A percentile compares a stretch with the other conserved stretches of the same genome.
Evolutionary conservation across 2,329 filamentous ascomycete genomes (phyloP).

Genomic region (Xylaria sp.): DNA sequence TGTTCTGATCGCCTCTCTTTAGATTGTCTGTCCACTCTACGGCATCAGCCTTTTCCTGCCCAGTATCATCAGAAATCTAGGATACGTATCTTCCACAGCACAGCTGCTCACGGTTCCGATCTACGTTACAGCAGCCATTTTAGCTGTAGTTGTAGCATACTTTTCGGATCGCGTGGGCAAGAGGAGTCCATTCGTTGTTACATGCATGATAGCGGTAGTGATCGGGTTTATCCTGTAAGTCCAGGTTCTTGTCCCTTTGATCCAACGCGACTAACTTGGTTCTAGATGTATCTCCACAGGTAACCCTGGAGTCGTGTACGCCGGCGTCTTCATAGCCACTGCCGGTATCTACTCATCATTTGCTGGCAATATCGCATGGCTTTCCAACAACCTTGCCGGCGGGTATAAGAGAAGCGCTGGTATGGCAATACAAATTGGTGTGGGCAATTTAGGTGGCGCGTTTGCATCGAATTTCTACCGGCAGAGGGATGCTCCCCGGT

Average conservation of each 20-base stretch:
- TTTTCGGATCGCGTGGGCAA: constrained; percentile 60
- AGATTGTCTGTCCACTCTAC: constrained; percentile 61
- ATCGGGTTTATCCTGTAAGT: constrained; percentile 62
- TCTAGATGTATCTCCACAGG: constrained; percentile 61
- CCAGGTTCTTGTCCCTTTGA: background rate
- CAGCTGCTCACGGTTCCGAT: constrained; percentile 69
- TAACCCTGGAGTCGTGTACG: constrained; percentile 69
- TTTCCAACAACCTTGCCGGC: constrained; percentile 75
- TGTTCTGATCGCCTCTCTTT: background rate
- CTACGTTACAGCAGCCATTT: constrained; percentile 67
- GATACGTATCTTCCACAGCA: constrained; percentile 61
- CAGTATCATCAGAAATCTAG: constrained; percentile 65
- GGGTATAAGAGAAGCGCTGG: constrained; percentile 68
- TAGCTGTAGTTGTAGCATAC: constrained; percentile 60
- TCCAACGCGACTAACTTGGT: constrained; percentile 35
- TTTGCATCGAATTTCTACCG: constrained; percentile 78
- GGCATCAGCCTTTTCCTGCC: constrained; percentile 65
- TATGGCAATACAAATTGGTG: constrained; percentile 68
- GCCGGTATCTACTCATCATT: constrained; percentile 82
- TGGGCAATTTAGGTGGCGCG: constrained; percentile 65
- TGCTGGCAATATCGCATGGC: constrained; percentile 79
- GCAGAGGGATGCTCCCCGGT: constrained; percentile 53
- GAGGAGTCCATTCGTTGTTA: constrained; percentile 60
- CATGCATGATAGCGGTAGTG: constrained; percentile 57
- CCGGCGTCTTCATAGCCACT: constrained; percentile 76